Evolutionary conservation across 768 basidiomycete genomes (phyloP), one percentile per base, ranked within the genome.

Genomic region (Suillus cothurnatus): DNA sequence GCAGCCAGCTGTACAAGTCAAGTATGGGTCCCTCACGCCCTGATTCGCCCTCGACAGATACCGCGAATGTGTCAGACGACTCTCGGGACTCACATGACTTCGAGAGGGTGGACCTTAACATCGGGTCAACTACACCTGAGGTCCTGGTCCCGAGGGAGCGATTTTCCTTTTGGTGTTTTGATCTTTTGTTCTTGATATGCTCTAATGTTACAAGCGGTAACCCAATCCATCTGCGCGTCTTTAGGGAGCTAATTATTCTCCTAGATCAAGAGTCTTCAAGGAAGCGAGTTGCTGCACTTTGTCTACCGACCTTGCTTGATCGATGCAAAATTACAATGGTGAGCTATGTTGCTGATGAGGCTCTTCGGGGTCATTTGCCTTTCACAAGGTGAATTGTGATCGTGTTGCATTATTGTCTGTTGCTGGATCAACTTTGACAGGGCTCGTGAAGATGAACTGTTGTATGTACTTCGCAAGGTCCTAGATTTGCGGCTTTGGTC

Each of bases 151-250:
- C 91, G 1, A 80, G 94, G 45, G 95, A 96, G 74, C 83, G 93
- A 9, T 96, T 96, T 73, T 89, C 92, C 7, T 95, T 93, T 78
- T 96, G 94, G 94, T 95, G 92, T 72, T 90, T 96, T 64, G 94
- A 96, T 70, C 78, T 95, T 15, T 74, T 97, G 41, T 95, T 96
- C 75, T 73, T 91, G 68, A 81, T 95, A 36, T 95, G 92, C 70
- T 91, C 92, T 0, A 79, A 88, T 69, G 79, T 81, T 1, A 86
- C 85, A 1, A 82, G 81, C 76, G 90, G 92, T 89, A 65, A 36
- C 79, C 66, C 7, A 14, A 15, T 55, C 38, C 21, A 41, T 32
- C 32, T 49, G 32, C 7, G 6, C 4, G 11, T 39, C 12, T 31
- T 34, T 1, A 15, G 21, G 34, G 14, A 12, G 28, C 47, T 55